Percentiles rank a stretch among this genome's conserved stretches.
These are phyloP conservation scores for Elsinoe necatrix DNA, from an alignment of 2,329 filamentous ascomycete genomes.

Conservation along the genomic window DNA sequence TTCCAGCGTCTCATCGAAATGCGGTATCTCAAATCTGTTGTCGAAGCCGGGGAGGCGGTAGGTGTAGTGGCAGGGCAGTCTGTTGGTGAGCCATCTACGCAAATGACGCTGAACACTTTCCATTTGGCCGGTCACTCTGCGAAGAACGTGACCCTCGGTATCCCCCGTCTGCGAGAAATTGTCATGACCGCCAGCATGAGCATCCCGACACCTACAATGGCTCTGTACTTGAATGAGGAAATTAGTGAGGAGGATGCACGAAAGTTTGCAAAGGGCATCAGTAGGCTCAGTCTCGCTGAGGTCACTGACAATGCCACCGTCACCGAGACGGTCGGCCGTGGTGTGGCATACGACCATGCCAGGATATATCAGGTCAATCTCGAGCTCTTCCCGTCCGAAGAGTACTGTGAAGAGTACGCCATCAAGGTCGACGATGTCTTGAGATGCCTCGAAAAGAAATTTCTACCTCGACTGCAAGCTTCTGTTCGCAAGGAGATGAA, in stretches of 20 bases:
- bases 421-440: conserved; percentile 72
- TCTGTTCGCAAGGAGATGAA: conserved; percentile 68
- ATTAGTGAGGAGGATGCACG: conserved; percentile 60
- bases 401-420: conserved; percentile 80
- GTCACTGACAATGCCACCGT: conserved; percentile 75
- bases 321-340: conserved; percentile 68
- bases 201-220: conserved; percentile 89
- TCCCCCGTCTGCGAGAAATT: conserved; percentile 92
- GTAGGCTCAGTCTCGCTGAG: conserved; percentile 71
- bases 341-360: conserved; percentile 58
- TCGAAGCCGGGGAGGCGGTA: conserved; percentile 92
- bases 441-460: conserved; percentile 67
- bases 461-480: conserved; percentile 63
- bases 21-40: conserved; percentile 85
- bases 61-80: conserved; percentile 96
- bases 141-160: conserved; percentile 98
- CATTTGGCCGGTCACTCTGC: conserved; percentile 97
- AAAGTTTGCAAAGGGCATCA: conserved; percentile 85
- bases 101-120: conserved; percentile 99
- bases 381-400: conserved; percentile 72
- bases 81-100: conserved; percentile 91
- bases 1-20: conserved; percentile 80
- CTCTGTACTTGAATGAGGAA: conserved; percentile 66
- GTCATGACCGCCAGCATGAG: conserved; percentile 90
- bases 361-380: conserved; percentile 80